phyloP scores from a whole-genome alignment of 164 flowering plant species.

The Umbilicus rupestris region DNA sequence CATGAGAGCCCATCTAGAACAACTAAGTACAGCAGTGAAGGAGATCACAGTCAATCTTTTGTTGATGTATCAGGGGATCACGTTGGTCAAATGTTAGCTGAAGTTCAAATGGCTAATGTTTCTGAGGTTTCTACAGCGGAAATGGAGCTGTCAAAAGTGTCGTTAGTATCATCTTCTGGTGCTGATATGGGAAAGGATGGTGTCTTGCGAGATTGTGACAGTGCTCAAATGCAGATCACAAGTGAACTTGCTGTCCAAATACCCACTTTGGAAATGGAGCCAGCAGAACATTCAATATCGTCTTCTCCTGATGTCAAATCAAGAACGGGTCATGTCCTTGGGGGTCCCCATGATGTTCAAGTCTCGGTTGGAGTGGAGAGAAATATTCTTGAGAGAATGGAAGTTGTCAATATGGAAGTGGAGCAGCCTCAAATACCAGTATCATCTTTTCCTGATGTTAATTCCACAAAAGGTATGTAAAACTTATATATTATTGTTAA shows the following conservation, averaged over 20 bases:
- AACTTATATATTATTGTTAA: not conserved
- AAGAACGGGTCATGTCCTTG: conserved; percentile 10
- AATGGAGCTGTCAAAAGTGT: not conserved
- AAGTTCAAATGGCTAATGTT: not conserved
- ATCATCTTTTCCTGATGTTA: conserved; percentile 6
- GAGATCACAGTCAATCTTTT: not conserved
- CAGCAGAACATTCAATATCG: not conserved
- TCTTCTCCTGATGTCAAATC: conserved; percentile 4
- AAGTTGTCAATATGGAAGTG: conserved; percentile 13
- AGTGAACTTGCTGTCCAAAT: not conserved
- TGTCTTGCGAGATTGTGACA: not conserved
- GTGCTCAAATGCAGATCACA: not conserved
- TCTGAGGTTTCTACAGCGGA: too few species aligned
- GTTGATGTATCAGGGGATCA: not conserved
- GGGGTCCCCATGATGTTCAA: not conserved
- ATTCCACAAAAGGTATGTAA: conserved; percentile 3
- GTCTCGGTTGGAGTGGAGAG: conserved; percentile 3
- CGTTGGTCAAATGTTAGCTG: not conserved
- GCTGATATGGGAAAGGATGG: not conserved
- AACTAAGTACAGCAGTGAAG: not conserved
- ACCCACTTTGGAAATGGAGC: not conserved
- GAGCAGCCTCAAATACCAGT: conserved; percentile 2
- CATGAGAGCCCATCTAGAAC: not conserved
- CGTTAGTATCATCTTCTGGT: not conserved
- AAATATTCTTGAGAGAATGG: not conserved